Base-by-base conservation (phyloP, 495 filamentous ascomycete species). In the Staphylotrichum longicolle region DNA sequence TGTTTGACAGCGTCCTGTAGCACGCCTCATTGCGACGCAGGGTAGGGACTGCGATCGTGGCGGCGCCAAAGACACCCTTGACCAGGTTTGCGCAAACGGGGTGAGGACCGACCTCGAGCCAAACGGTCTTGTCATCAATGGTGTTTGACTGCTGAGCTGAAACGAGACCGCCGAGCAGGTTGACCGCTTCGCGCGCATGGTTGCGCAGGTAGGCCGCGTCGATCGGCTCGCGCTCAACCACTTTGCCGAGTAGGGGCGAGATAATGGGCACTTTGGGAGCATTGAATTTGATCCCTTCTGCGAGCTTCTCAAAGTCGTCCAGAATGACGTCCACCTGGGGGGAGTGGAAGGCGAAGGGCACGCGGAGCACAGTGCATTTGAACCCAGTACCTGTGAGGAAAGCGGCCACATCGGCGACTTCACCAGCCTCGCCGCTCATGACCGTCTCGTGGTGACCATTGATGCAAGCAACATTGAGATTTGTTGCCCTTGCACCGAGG, bases 341-440 rank as follows among this genome's bases (percentile, higher is more conserved):
- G 5, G 90, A 89, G 71, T 95, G 91, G 80, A 91, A 94, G 12
- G 90, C 91, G 58, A 86, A 93, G 37, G 88, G 87, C 12, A 92
- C 83, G 41, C 85, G 83, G 4, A 94, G 79, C 62, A 84, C 85
- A 0, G 82, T 89, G 66, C 80, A 86, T 70, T 89, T 91, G 68
- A 82, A 77, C 14, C 88, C 80, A 2, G 81, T 80, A 50, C 77
- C 74, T 20, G 71, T 75, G 15, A 92, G 81, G 35, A 79, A 72
- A 57, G 86, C 79, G 27, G 85, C 78, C 64, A 92, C 73, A 11
- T 77, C 65, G 34, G 83, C 74, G 11, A 91, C 85, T 63, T 83
- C 74, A 0, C 67, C 63, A 6, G 68, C 66, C 7, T 73, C 62
- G n/a, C 86, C 86, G 52, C 81, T 81, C 27, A 90, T 67, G 4